Percentiles rank a stretch among this genome's conserved stretches.
Evolutionary conservation across 495 filamentous ascomycete species (phyloP).

Genomic region (Podospora didyma): DNA sequence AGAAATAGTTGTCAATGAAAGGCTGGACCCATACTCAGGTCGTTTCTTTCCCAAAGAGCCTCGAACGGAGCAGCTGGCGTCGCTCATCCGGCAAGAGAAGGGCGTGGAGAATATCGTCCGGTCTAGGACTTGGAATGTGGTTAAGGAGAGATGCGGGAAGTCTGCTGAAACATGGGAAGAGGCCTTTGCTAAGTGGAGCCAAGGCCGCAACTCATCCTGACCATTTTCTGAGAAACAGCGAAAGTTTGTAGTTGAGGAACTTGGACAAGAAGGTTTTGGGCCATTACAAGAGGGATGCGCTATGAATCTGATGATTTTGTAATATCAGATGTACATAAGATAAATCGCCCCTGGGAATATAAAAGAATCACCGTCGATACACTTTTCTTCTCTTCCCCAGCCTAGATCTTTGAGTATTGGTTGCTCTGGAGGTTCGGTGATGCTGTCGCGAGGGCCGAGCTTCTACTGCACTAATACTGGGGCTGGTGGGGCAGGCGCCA

Average conservation of each 20-base stretch:
- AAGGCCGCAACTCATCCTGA: not conserved
- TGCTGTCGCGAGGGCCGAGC: not conserved
- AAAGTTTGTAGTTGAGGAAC: not conserved
- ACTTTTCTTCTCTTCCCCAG: too few relatives aligned
- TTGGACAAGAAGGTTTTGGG: too few relatives aligned
- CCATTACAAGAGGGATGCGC: too few relatives aligned
- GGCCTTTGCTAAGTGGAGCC: conserved; percentile 51
- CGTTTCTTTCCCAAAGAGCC: conserved; percentile 81
- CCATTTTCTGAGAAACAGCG: not conserved
- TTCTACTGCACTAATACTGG: too few relatives aligned
- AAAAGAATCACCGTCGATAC: too few relatives aligned
- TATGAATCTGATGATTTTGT: too few relatives aligned
- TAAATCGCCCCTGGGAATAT: too few relatives aligned
- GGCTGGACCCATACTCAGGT: conserved; percentile 87
- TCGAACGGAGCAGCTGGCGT: conserved; percentile 76
- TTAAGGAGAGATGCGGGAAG: conserved; percentile 73
- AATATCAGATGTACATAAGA: too few relatives aligned
- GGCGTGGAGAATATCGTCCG: conserved; percentile 86
- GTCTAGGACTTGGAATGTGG: conserved; percentile 73
- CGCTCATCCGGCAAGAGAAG: conserved; percentile 75
- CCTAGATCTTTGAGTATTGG: too few relatives aligned
- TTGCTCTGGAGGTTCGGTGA: not conserved
- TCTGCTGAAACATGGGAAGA: conserved; percentile 55
- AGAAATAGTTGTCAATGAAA: conserved; percentile 79
- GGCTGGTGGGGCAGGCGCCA: too few relatives aligned